These are phyloP conservation scores for Parathielavia appendiculata DNA, from an alignment of 495 filamentous ascomycete species.

Conservation along the genomic window DNA sequence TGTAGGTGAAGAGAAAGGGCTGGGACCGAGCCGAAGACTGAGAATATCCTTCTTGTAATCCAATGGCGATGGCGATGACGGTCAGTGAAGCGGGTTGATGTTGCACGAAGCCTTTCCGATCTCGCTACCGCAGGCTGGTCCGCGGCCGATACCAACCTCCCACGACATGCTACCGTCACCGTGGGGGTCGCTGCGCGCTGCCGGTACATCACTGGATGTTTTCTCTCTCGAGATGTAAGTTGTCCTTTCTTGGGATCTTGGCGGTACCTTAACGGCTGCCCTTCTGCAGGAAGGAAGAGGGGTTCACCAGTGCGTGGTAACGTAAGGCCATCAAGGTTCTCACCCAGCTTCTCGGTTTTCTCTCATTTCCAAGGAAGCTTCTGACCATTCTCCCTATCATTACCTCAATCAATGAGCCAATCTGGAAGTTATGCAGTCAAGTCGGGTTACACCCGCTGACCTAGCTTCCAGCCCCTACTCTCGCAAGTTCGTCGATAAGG, in stretches of 20 bases:
- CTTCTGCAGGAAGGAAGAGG: background rate
- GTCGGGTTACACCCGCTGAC: background rate
- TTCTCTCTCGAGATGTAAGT: no score
- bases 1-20: background rate
- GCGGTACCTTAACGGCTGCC: slow-evolving; percentile 6
- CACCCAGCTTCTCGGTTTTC: background rate
- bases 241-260: background rate
- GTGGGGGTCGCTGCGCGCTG: no score
- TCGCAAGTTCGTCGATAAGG: background rate
- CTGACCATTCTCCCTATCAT: background rate
- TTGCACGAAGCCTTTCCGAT: no score
- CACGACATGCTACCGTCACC: no score
- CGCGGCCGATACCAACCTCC: no score
- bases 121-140: no score
- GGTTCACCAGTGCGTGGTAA: background rate
- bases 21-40: no score
- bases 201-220: no score
- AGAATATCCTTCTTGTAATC: no score
- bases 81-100: no score
- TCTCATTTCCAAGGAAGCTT: background rate
- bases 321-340: slow-evolving; percentile 10
- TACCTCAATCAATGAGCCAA: background rate
- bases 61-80: no score
- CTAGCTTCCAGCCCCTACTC: background rate
- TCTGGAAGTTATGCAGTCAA: background rate